Base-by-base conservation (phyloP, 2,329 filamentous ascomycete genomes). In the Xylaria arbuscula region DNA sequence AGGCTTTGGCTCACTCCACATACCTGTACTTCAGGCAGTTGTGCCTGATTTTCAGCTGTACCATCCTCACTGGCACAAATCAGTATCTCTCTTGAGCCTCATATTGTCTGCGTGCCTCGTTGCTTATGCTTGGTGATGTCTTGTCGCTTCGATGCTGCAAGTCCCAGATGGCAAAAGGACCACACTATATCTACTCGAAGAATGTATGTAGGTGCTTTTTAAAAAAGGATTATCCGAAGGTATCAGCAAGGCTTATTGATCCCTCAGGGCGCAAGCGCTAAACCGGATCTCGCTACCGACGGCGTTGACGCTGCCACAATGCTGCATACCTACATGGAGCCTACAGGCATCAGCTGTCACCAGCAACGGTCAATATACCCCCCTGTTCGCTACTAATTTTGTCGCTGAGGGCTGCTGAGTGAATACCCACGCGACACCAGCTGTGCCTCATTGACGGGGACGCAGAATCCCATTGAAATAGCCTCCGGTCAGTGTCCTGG, bases 261-360 rank as follows among this genome's bases (percentile, higher is more conserved):
- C 28, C 67, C 9, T 36, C 48, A 38, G 34, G 58, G 58, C 40
- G 47, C 67, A 56, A 57, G 67, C 69, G 69, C 69, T 71, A 71
- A 57, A 60, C 69, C 67, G 53, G 66, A 71, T 67, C 40, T 67
- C 32, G 53, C 64, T 64, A 71, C 69, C 69, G 67, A 71, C 45
- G 66, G 61, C 69, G 42, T 56, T 42, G 60, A 62, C 36, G 55
- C 51, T 40, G 47, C 57, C 47, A 15, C 61, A 59, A 28, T 50
- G 40, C 38, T 60, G 62, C 55, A 64, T 47, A 28, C 40, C 28
- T 28, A 34, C 47, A 19, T 24, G 7, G 10, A 34, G 28, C 50
- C 15, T 17, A 34, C 50, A 59, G 50, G 24, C 28, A 38, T 60
- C 66, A 64, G 55, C 66, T 40, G 50, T 48, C 62, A 22, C 42